Base-by-base conservation (phyloP, 371 early-diverging fungal genomes). In the Capillidium rhysosporum region DNA sequence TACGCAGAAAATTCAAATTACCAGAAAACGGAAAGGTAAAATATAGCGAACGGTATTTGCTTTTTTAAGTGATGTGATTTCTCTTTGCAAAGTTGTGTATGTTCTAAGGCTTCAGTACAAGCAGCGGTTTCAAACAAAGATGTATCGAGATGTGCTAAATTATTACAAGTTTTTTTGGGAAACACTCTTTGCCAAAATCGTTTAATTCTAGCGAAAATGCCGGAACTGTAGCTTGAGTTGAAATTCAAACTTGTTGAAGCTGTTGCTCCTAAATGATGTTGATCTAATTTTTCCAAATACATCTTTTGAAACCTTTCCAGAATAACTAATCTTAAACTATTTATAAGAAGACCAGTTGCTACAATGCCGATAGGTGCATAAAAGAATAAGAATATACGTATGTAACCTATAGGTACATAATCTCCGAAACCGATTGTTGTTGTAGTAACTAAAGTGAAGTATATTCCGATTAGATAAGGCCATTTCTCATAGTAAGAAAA, bases 401-500 rank as follows among this genome's bases (percentile, higher is more conserved):
- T n/a, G 10, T 8, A 12, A 2, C 21, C 14, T 8, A 40, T 25
- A 29, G 56, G 56, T 5, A 31, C 23, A 21, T 21, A 40, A 23
- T 46, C 46, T 12, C 56, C 56, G 28, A 56, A 56, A 16, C 56
- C 56, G 25, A 56, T 56, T 10, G 56, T 56, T 2, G 56, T 47
- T 8, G 12, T 40, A 4, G 56, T 56, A 34, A 40, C 56, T 40
- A 43, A 43, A 1, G 28, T 40, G 29, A 53, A 53, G 18, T 53
- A 53, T 2, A 53, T n/a, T 16, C 54, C 54, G 4, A 26, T 12
- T n/a, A 30, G 20, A 43, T 43, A 53, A 9, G 41, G 16, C 54
- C 54, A 53, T 10, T 26, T 12, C 26, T 53, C 41, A 16, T 40
- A 8, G 7, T 25, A 25, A 20, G 25, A 39, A 21, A 40, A 53